Percentiles rank a stretch among this genome's conserved stretches.
Conservation (phyloP, 75 land plant species). For the Picea glauca region DNA sequence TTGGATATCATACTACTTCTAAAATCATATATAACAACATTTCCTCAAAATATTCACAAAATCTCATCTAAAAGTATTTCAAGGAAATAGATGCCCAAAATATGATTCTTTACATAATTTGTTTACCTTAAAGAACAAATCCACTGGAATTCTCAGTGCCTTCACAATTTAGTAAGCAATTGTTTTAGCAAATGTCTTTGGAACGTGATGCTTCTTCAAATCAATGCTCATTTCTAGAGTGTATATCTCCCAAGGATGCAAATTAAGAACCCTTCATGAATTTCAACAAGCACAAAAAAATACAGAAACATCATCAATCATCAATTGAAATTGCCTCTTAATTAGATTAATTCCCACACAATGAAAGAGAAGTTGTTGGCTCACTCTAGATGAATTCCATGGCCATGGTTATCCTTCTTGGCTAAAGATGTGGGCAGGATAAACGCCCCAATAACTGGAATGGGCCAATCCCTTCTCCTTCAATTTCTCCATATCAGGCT, state of each 20-base stretch:
- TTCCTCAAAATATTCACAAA: neutral
- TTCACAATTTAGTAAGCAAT: conserved; percentile 83
- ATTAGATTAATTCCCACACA: neutral
- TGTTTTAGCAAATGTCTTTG: conserved; percentile 54
- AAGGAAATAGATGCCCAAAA: neutral
- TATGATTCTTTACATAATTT: neutral
- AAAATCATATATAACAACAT: conserved; percentile 8
- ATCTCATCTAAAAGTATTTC: neutral
- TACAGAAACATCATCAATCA: too few relatives aligned
- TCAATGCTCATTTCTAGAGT: conserved; percentile 64
- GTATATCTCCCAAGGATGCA: conserved; percentile 88
- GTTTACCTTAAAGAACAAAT: conserved; percentile 78
- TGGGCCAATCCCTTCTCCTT: neutral
- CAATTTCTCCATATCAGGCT: too few relatives aligned
- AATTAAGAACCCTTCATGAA: neutral
- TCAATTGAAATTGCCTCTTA: neutral
- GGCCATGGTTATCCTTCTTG: conserved; percentile 55
- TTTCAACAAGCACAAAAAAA: neutral
- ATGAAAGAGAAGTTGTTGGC: neutral
- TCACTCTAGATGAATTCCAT: conserved; percentile 44
- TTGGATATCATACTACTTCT: conserved; percentile 73
- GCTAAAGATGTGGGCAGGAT: conserved; percentile 26
- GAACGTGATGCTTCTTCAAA: conserved; percentile 73
- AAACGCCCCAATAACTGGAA: conserved; percentile 50
- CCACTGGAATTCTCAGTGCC: conserved; percentile 57